These are phyloP conservation scores for Gossypium thurberi DNA, from an alignment of 345 rosid genomes.

Conservation along the genomic window DNA sequence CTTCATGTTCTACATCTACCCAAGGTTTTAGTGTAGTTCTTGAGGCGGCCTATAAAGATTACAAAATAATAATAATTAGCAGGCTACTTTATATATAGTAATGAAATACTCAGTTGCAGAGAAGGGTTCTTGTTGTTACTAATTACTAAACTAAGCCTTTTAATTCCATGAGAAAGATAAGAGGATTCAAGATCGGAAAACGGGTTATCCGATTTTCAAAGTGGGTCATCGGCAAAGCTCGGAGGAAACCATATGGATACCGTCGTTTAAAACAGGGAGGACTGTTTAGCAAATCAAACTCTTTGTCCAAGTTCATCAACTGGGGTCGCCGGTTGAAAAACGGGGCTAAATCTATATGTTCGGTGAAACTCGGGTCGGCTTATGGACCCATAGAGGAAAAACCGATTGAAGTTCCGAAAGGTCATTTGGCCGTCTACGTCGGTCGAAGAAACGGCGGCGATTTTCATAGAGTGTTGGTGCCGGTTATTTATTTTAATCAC, in stretches of 20 bases:
- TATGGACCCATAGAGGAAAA: conserved; percentile 29
- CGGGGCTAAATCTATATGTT: conserved; percentile 40
- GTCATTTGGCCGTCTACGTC: conserved; percentile 75
- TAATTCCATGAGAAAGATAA: conserved; percentile 34
- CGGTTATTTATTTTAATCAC: conserved; percentile 82
- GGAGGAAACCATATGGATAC: conserved; percentile 24
- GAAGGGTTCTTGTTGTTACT: too few species aligned
- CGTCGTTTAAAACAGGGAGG: conserved; percentile 17
- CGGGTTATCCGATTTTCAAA: conserved; percentile 42
- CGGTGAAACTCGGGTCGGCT: conserved; percentile 28
- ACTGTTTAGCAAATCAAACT: conserved; percentile 20
- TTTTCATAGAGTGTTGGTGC: conserved; percentile 65
- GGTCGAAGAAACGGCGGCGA: conserved; percentile 65
- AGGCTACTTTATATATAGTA: not conserved
- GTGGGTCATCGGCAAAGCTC: conserved; percentile 39
- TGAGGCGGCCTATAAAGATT: not conserved
- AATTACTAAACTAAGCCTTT: too few species aligned
- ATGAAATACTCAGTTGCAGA: too few species aligned
- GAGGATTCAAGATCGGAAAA: conserved; percentile 61
- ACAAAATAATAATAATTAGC: not conserved
- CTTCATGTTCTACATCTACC: not conserved
- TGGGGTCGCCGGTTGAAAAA: conserved; percentile 61
- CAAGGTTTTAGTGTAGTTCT: not conserved
- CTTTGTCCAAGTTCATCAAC: conserved; percentile 41
- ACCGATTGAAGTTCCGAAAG: conserved; percentile 55